Base-by-base conservation (phyloP, 768 basidiomycete species). In the Sporobolomyces roseus region DNA sequence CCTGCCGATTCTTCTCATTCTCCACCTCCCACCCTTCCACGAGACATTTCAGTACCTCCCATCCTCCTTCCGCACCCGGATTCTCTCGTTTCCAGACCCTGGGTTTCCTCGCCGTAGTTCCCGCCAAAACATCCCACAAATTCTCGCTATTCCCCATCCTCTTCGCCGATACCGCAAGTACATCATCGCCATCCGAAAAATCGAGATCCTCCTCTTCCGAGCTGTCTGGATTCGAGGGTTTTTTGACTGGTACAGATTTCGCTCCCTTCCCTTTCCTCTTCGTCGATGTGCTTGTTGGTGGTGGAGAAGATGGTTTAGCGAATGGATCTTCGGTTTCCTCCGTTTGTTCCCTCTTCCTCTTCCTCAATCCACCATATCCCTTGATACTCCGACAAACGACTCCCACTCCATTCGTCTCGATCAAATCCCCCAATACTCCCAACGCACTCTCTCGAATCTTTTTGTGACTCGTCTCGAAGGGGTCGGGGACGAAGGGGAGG, bases 71-170 rank as follows among this genome's bases (percentile, higher is more conserved):
- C 1, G 61, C 32, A 14, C 64, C 19, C 13, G 58, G 58, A 13
- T n/a, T 27, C 30, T 64, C 63, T 23, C 51, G 21, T 1, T 2
- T 69, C 63, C 63, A 32, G 27, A 64, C 27, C 17, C 58, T n/a
- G 36, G 17, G 35, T 16, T 32, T 55, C 35, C 43, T 56, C 49
- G 63, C 60, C 30, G 43, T 38, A 21, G 60, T 58, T 2, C 69
- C 69, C 2, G 54, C 69, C 1, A 70, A 41, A 30, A 70, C 33
- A 35, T 70, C 69, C 69, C 69, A 70, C 33, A 70, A 17, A 32
- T 70, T 60, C 27, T 65, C 54, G 14, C 33, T 48, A 6, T 32
- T 8, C 0, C 50, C 54, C 25, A 70, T 52, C 7, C 64, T 51
- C 29, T 70, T 66, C 54, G 60, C 53, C 0, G 59, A 25, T 0